Conservation (phyloP, 2,329 filamentous ascomycete genomes). For the Raffaelea albimanens region DNA sequence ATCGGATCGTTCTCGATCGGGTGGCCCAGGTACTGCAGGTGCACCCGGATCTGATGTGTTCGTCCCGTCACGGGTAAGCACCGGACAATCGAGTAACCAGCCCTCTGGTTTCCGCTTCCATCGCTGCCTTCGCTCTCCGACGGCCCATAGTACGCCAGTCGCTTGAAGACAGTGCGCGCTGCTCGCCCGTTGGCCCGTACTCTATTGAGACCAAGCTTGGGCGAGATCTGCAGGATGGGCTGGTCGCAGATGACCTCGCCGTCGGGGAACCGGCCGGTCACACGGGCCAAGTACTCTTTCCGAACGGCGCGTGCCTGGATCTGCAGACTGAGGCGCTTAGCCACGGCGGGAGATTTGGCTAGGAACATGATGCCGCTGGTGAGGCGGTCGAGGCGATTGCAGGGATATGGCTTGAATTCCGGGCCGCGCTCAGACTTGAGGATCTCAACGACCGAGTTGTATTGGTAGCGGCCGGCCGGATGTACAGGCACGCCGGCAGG, state of each 20-base stretch:
- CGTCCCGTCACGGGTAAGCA: constrained; percentile 88
- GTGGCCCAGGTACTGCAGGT: constrained; percentile 87
- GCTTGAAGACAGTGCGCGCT: constrained; percentile 83
- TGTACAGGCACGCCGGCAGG: constrained; percentile 92
- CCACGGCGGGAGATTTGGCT: constrained; percentile 73
- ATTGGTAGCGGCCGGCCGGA: constrained; percentile 89
- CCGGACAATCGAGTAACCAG: constrained; percentile 88
- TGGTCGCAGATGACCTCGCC: constrained; percentile 88
- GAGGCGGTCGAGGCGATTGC: constrained; percentile 86
- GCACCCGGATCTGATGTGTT: constrained; percentile 90
- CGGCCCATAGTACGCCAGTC: constrained; percentile 69
- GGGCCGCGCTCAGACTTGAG: constrained; percentile 65
- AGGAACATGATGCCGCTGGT: constrained; percentile 99
- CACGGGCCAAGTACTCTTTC: constrained; percentile 91
- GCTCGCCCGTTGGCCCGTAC: constrained; percentile 90
- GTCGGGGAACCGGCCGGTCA: constrained; percentile 84
- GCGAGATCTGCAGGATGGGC: constrained; percentile 87
- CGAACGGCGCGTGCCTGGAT: constrained; percentile 74
- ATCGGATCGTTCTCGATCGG: constrained; percentile 97
- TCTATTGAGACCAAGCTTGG: constrained; percentile 86
- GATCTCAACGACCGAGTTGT: constrained; percentile 90
- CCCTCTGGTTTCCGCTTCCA: constrained; percentile 8
- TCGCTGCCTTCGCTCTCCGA: constrained; percentile 1
- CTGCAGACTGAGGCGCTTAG: constrained; percentile 66
- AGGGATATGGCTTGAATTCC: constrained; percentile 54